Evolutionary conservation across 163 green algal genomes (phyloP), one percentile per base, ranked within the genome.

Genomic region (Volvox carteri): DNA sequence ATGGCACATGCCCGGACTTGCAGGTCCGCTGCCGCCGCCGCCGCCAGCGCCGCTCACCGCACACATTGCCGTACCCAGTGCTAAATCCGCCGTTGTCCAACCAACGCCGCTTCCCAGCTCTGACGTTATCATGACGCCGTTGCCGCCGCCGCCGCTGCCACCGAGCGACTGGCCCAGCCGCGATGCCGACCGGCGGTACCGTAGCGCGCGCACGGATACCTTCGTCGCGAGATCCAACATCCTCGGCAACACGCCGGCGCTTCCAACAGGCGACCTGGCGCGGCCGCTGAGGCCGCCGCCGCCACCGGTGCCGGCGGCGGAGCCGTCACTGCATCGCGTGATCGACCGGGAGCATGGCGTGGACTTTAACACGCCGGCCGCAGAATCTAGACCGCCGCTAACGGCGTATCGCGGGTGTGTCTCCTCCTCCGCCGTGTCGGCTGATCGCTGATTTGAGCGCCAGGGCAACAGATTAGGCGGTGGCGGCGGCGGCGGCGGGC

Each of bases 151-250:
- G 70, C 41, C 44, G 41, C 73, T 33, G 21, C 23, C 73, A 14
- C 1, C 6, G 25, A 14, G 14, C 11, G 30, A 37, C n/a, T 68
- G n/a, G 48, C 52, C 77, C 2, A 73, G 50, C 16, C 77, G 52
- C 25, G 77, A 85, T 21, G 50, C 52, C n/a, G 77, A 85, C 1
- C 28, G 33, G 1, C 77, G 33, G 23, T 19, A 0, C 3, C 52
- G 77, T 35, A 73, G 33, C 54, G 77, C 23, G 33, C 77, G 4
- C 35, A 58, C 54, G 1, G 77, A 85, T 1, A 56, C 77, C 77
- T 85, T 85, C 4, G 19, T 74, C 37, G 77, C 77, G 33, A 85
- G 25, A 21, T 73, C 52, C 3, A 85, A 37, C 52, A 85, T 42
- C 18, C 77, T 50, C 6, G 77, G 77, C 52, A 85, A 56, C 12